phyloP scores from a whole-genome alignment of 768 basidiomycete genomes.

The Amanita subjunquillea region DNA sequence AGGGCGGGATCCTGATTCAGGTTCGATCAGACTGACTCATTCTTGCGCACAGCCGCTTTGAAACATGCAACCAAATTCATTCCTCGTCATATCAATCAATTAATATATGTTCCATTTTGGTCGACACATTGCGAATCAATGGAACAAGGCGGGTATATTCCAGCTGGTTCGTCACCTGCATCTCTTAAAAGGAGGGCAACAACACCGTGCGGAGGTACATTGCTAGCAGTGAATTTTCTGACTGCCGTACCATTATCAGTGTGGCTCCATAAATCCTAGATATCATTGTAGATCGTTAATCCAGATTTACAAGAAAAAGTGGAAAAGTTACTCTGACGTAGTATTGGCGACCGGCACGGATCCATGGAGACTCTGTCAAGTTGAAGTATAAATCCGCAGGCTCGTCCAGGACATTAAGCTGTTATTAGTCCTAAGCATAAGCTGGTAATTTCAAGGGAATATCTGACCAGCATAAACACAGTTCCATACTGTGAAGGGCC shows the following conservation, averaged over 20 bases:
- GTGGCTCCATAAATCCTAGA: constrained; percentile 46
- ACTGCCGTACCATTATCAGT: constrained; percentile 43
- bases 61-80: too few relatives aligned
- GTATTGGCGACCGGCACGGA: constrained; percentile 52
- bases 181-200: constrained; percentile 41
- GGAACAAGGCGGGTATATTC: constrained; percentile 38
- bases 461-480: constrained; percentile 52
- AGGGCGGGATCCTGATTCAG: constrained; percentile 1
- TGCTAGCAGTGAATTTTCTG: constrained; percentile 34
- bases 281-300: background rate
- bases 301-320: background rate
- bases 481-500: constrained; percentile 49
- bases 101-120: constrained; percentile 34
- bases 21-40: background rate
- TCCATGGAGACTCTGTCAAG: constrained; percentile 56
- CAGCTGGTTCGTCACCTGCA: constrained; percentile 39
- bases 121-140: constrained; percentile 40
- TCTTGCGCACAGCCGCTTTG: too few relatives aligned
- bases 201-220: constrained; percentile 46
- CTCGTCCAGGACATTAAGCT: constrained; percentile 48
- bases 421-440: background rate
- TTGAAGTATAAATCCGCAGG: constrained; percentile 45
- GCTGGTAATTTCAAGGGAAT: background rate
- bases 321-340: constrained; percentile 34
- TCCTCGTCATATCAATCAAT: constrained; percentile 6